phyloP scores from a whole-genome alignment of 2,329 filamentous ascomycete genomes.

The Elsinoe necatrix region DNA sequence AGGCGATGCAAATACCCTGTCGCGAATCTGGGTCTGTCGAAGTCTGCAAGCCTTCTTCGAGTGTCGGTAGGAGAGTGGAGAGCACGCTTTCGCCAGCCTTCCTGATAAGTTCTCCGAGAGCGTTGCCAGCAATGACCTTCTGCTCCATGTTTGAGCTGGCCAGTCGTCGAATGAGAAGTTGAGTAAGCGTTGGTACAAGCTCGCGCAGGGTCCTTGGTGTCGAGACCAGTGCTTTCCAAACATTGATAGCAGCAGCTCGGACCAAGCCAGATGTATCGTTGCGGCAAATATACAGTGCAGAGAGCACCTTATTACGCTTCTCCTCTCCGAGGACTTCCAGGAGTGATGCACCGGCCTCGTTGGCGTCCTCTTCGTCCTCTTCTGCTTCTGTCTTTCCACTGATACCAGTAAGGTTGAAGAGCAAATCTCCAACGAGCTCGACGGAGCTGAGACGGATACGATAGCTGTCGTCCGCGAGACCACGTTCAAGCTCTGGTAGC shows the following conservation, averaged over 20 bases:
- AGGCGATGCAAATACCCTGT: slow-evolving; percentile 93
- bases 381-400: slow-evolving; percentile 68
- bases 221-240: slow-evolving; percentile 95
- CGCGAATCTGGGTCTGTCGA: slow-evolving; percentile 87
- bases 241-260: slow-evolving; percentile 76
- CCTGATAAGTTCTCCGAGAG: slow-evolving; percentile 89
- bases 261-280: slow-evolving; percentile 93
- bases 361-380: slow-evolving; percentile 69
- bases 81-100: slow-evolving; percentile 93
- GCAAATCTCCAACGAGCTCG: slow-evolving; percentile 87
- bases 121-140: slow-evolving; percentile 96
- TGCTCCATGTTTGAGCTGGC: slow-evolving; percentile 97
- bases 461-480: slow-evolving; percentile 94
- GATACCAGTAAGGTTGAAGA: slow-evolving; percentile 96
- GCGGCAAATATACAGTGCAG: slow-evolving; percentile 94
- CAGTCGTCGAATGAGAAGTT: slow-evolving; percentile 86
- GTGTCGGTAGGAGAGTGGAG: slow-evolving; percentile 75
- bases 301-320: slow-evolving; percentile 92
- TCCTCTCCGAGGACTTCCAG: slow-evolving; percentile 91
- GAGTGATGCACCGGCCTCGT: slow-evolving; percentile 85
- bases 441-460: slow-evolving; percentile 97
- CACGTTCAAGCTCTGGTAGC: slow-evolving; percentile 87
- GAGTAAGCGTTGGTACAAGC: slow-evolving; percentile 85
- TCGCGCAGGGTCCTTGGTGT: slow-evolving; percentile 90
- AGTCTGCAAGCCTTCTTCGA: slow-evolving; percentile 81